Percentiles rank a stretch among this genome's conserved stretches.
These are phyloP conservation scores for Bipolaris gigantea DNA, from an alignment of 2,329 filamentous ascomycete species.

Conservation along the genomic window DNA sequence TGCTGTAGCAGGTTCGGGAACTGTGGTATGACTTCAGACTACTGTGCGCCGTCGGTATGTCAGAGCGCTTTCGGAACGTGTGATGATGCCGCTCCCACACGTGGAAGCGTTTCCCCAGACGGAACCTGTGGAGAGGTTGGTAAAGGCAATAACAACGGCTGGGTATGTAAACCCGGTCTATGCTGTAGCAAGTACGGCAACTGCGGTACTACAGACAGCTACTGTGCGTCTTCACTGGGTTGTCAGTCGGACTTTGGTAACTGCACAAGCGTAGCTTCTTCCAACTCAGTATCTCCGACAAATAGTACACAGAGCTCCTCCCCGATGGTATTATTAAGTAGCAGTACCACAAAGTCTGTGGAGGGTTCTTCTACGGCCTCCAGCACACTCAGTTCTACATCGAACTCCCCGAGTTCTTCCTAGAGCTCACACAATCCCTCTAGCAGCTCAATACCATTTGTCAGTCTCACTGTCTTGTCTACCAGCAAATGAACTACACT, in stretches of 20 bases:
- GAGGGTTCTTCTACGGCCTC: neutral
- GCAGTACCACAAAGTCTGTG: neutral
- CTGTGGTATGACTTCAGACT: neutral
- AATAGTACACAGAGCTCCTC: neutral
- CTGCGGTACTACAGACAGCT: conserved; percentile 31
- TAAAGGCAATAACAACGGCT: too few species aligned
- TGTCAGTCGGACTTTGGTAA: conserved; percentile 29
- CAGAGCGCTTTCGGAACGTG: too few species aligned
- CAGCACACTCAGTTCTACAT: neutral
- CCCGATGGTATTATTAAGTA: neutral
- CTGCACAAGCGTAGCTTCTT: neutral
- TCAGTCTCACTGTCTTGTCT: neutral
- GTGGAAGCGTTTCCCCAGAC: too few species aligned
- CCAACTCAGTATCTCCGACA: neutral
- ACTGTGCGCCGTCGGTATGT: too few species aligned
- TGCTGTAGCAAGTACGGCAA: conserved; percentile 45
- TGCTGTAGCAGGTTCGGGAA: conserved; percentile 23
- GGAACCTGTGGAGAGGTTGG: too few species aligned
- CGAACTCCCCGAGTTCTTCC: neutral
- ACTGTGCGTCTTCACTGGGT: conserved; percentile 19
- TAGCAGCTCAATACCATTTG: neutral
- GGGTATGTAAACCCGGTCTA: neutral
- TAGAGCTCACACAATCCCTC: neutral
- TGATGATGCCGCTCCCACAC: too few species aligned
- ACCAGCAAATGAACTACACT: neutral